Conservation (phyloP, 306 rosid genomes). For the Gillenia trifoliata region DNA sequence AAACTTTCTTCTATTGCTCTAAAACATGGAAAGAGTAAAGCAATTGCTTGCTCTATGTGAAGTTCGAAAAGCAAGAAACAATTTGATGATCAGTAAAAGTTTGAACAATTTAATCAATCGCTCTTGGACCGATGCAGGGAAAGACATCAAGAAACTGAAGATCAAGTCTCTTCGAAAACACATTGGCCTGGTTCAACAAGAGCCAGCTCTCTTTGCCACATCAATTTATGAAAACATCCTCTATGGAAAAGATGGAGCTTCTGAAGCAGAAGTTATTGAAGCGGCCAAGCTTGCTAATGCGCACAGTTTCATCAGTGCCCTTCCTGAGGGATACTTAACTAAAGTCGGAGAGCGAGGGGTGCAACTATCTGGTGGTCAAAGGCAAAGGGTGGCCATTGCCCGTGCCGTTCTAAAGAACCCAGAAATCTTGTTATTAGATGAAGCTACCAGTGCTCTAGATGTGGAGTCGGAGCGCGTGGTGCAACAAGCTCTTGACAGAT, state of each 20-base stretch:
- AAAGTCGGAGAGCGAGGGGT: slow-evolving; percentile 93
- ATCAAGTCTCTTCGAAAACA: slow-evolving; percentile 75
- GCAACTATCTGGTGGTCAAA: slow-evolving; percentile 90
- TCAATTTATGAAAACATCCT: slow-evolving; percentile 78
- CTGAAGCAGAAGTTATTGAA: slow-evolving; percentile 80
- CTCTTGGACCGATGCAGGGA: slow-evolving; percentile 48
- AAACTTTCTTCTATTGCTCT: not conserved
- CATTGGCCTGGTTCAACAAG: slow-evolving; percentile 93
- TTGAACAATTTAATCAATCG: not conserved
- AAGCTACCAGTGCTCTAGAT: slow-evolving; percentile 92
- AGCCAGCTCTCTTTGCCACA: slow-evolving; percentile 90
- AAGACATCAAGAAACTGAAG: slow-evolving; percentile 65
- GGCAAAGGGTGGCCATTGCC: slow-evolving; percentile 90
- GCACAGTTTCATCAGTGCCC: slow-evolving; percentile 69
- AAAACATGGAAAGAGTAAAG: not conserved
- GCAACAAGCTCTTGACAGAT: slow-evolving; percentile 76
- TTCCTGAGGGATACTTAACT: slow-evolving; percentile 95
- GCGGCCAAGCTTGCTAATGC: slow-evolving; percentile 94
- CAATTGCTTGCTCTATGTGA: not conserved
- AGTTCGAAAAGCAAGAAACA: too few species aligned
- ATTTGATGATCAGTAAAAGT: not conserved
- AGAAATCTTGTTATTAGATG: slow-evolving; percentile 72
- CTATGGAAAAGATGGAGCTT: slow-evolving; percentile 84
- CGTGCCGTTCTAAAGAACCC: slow-evolving; percentile 85
- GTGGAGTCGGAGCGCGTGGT: slow-evolving; percentile 83